Evolutionary conservation across 2,329 filamentous ascomycete species (phyloP).

Genomic region (Claviceps pazoutovae): DNA sequence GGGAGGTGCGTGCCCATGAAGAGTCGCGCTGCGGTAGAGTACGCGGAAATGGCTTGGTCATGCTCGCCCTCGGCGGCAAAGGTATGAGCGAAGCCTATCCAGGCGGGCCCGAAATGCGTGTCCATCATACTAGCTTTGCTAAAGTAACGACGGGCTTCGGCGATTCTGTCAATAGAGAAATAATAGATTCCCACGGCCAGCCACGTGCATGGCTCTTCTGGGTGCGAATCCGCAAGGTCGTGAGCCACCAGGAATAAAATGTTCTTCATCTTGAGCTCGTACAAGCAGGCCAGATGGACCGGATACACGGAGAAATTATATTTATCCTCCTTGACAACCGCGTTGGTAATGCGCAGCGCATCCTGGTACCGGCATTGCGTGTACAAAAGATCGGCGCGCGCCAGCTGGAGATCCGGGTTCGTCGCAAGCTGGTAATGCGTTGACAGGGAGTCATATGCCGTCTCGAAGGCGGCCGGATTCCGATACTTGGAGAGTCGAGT

Average conservation of each 20-base stretch:
- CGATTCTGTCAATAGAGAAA: constrained; percentile 73
- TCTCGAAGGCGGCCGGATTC: constrained; percentile 67
- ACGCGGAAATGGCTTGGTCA: constrained; percentile 94
- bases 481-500: constrained; percentile 92
- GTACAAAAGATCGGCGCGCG: constrained; percentile 80
- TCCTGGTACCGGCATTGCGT: constrained; percentile 90
- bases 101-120: constrained; percentile 89
- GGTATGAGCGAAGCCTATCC: constrained; percentile 97
- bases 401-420: constrained; percentile 83
- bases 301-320: constrained; percentile 86
- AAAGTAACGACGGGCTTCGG: constrained; percentile 89
- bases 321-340: constrained; percentile 69
- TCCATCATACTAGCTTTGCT: constrained; percentile 97
- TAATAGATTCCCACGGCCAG: constrained; percentile 94
- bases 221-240: constrained; percentile 81
- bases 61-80: constrained; percentile 96
- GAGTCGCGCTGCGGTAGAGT: constrained; percentile 83
- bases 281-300: constrained; percentile 79
- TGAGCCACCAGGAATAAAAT: constrained; percentile 84
- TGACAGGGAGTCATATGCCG: constrained; percentile 78
- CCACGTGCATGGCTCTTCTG: constrained; percentile 83
- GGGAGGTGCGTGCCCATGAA: constrained; percentile 96
- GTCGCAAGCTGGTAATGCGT: constrained; percentile 80
- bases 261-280: constrained; percentile 77
- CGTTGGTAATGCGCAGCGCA: constrained; percentile 69